phyloP scores from a whole-genome alignment of 768 basidiomycete species.

The Mycena leptocephala region DNA sequence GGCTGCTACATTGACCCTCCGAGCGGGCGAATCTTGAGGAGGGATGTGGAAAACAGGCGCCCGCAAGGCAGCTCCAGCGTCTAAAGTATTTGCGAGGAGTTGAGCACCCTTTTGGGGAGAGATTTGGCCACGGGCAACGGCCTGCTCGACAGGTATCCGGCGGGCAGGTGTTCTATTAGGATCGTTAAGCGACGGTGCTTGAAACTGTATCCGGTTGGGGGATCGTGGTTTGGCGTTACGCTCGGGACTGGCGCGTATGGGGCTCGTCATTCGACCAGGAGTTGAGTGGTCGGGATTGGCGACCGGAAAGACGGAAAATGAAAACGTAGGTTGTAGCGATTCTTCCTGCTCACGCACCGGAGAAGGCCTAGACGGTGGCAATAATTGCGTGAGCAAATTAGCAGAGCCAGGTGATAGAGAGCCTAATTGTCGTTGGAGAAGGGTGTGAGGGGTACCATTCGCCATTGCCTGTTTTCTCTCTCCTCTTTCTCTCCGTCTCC shows the following conservation, averaged over 20 bases:
- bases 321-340: constrained; percentile 13
- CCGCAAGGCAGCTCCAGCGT: constrained; percentile 29
- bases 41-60: constrained; percentile 50
- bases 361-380: constrained; percentile 43
- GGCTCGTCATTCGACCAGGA: constrained; percentile 30
- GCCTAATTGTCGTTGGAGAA: constrained; percentile 60
- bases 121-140: constrained; percentile 64
- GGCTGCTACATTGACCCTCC: constrained; percentile 58
- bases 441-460: constrained; percentile 27
- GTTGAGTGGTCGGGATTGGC: constrained; percentile 12
- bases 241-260: constrained; percentile 28
- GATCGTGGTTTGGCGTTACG: constrained; percentile 44
- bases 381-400: constrained; percentile 56
- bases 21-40: constrained; percentile 58
- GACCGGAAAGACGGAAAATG: constrained; percentile 28
- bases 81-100: constrained; percentile 46
- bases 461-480: constrained; percentile 40
- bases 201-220: constrained; percentile 52
- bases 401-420: constrained; percentile 76
- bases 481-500: constrained; percentile 19
- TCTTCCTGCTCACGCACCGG: constrained; percentile 36
- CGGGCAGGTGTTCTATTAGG: constrained; percentile 73
- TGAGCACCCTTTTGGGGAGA: constrained; percentile 65
- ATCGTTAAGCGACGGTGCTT: constrained; percentile 48
- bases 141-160: constrained; percentile 72